phyloP scores from a whole-genome alignment of 2,329 filamentous ascomycete genomes.

The Cadophora sp. region DNA sequence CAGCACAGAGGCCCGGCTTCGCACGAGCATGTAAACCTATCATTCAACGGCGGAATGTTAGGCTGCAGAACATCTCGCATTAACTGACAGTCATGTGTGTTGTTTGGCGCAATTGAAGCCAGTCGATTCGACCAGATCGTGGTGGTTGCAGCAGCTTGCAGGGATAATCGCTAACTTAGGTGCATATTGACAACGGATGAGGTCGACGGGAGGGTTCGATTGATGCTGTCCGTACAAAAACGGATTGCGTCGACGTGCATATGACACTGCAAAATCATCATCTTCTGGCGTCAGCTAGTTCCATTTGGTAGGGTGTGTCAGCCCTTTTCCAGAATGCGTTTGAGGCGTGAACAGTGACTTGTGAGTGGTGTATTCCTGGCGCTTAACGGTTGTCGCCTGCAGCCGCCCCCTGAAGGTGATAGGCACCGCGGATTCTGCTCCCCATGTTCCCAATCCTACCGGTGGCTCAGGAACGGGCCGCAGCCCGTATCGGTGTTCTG shows the following conservation, averaged over 20 bases:
- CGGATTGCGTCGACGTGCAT: not conserved
- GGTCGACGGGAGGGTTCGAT: not conserved
- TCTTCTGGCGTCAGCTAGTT: not conserved
- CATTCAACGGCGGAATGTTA: not conserved
- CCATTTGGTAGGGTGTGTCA: not conserved
- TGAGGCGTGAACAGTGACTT: constrained; percentile 7
- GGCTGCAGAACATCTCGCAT: constrained; percentile 15
- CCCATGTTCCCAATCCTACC: constrained; percentile 11
- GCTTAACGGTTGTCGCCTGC: constrained; percentile 14
- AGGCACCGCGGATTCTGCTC: constrained; percentile 1
- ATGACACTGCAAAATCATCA: not conserved
- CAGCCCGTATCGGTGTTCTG: constrained; percentile 14
- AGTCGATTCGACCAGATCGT: constrained; percentile 5
- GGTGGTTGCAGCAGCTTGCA: constrained; percentile 8
- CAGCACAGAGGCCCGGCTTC: not conserved
- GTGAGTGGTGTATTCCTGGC: constrained; percentile 10
- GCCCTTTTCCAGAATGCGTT: constrained; percentile 1
- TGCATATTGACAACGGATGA: constrained; percentile 15
- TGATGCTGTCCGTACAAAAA: not conserved
- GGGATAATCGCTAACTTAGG: constrained; percentile 11
- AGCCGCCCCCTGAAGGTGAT: constrained; percentile 12
- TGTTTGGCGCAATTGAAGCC: constrained; percentile 16
- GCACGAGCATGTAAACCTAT: constrained; percentile 17
- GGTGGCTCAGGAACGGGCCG: constrained; percentile 12
- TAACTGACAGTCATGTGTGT: constrained; percentile 14